phyloP scores from a whole-genome alignment of 192 early-diverging fungal genomes.

The Coemansia sp. region DNA sequence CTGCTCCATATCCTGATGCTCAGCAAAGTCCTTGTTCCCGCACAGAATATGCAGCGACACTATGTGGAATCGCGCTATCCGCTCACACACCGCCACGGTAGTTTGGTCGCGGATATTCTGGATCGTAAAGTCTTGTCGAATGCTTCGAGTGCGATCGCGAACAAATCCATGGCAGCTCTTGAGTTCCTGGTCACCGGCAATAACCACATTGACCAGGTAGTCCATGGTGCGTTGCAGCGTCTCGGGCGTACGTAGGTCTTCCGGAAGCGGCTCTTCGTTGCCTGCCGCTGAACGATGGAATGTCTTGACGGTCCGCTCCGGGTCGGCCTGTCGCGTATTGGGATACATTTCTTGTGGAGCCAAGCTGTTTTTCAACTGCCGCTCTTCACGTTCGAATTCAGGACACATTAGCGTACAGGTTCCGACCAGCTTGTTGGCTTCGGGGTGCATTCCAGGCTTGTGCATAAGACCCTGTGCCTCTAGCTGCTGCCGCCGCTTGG shows the following conservation, averaged over 20 bases:
- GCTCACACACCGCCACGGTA: slow-evolving; percentile 71
- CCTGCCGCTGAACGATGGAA: slow-evolving; percentile 84
- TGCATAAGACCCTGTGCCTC: slow-evolving; percentile 55
- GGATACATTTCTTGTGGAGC: slow-evolving; percentile 68
- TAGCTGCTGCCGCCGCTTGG: slow-evolving; percentile 61
- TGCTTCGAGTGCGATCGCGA: slow-evolving; percentile 79
- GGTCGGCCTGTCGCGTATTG: slow-evolving; percentile 64
- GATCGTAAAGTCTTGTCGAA: slow-evolving; percentile 82
- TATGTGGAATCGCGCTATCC: slow-evolving; percentile 86
- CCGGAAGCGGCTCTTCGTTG: slow-evolving; percentile 78
- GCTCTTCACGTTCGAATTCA: slow-evolving; percentile 79
- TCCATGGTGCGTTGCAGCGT: slow-evolving; percentile 67
- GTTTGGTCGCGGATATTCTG: slow-evolving; percentile 73
- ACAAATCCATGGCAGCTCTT: slow-evolving; percentile 74
- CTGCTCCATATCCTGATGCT: slow-evolving; percentile 87
- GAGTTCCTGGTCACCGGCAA: slow-evolving; percentile 56
- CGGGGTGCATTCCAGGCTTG: slow-evolving; percentile 59
- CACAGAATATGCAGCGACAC: slow-evolving; percentile 71
- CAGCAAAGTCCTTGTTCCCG: slow-evolving; percentile 63
- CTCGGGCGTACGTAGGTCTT: slow-evolving; percentile 80
- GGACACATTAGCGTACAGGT: slow-evolving; percentile 90
- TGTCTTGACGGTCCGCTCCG: slow-evolving; percentile 71
- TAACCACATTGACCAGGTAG: slow-evolving; percentile 59
- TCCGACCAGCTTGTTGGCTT: slow-evolving; percentile 67
- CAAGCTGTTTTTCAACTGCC: slow-evolving; percentile 72